Base-by-base conservation (phyloP, 2,329 filamentous ascomycete genomes). In the Microdochium paspali region DNA sequence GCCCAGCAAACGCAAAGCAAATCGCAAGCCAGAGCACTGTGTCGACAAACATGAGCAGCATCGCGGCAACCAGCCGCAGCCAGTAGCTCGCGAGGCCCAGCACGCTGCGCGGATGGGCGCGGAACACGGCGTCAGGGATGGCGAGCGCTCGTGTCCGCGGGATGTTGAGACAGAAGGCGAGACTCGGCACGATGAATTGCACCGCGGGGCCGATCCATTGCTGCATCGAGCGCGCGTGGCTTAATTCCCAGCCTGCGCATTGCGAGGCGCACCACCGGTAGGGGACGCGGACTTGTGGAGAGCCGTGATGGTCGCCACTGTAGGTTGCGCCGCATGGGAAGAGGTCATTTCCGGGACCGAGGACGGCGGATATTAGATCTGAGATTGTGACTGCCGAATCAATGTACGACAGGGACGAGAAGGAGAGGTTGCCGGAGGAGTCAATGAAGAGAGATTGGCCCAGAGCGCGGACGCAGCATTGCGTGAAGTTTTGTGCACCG, bases 101-200 rank as follows among this genome's bases (percentile, higher is more conserved):
- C 7, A 62, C 42, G 6, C 58, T 85, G 46, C 77, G 74, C 0
- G 82, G 74, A 55, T 84, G 81, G 0, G 76, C 73, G 62, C 84
- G 83, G 46, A 87, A 68, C 3, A 75, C 71, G 50, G 68, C 62
- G 45, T 69, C 53, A 2, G 58, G 56, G 23, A 66, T 58, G 4
- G 52, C 54, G 15, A 66, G 50, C 44, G 63, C 60, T 9, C 56
- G 52, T 21, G 58, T 56, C 13, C 64, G 54, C 18, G 64, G 65
- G 10, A 67, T 58, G 25, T 61, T 63, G 35, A 64, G 57, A 46
- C 61, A 62, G 50, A 66, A 66, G 0, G 63, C 61, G 3, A 66
- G 50, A 15, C 59, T 60, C 1, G 63, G 64, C 26, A 66, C 51
- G 42, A 66, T 61, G 51, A 66, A 66, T 40, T 64, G 59, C 1